A percentile compares a stretch with the other conserved stretches of the same genome.
phyloP scores from a whole-genome alignment of 768 basidiomycete genomes.

The Lactarius indigo region DNA sequence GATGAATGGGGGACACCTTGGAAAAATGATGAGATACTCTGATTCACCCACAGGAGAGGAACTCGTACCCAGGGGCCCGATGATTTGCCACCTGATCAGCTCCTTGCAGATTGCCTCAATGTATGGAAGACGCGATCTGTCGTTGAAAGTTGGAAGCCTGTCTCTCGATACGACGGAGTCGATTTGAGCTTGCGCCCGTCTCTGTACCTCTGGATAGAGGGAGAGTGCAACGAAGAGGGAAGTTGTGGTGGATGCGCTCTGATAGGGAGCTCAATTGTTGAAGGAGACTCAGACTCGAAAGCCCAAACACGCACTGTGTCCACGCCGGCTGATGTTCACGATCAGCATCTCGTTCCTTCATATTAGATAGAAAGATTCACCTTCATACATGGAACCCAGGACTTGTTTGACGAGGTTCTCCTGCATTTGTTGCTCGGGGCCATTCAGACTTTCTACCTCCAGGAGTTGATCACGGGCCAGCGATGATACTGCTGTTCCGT shows the following conservation, averaged over 20 bases:
- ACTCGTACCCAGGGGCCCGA: conserved; percentile 13
- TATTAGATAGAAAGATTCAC: background rate
- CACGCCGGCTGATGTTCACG: background rate
- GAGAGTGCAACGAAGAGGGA: conserved; percentile 31
- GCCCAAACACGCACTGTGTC: conserved; percentile 1
- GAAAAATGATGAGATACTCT: too few species aligned
- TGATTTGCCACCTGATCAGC: conserved; percentile 28
- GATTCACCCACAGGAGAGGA: too few species aligned
- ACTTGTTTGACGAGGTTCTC: background rate
- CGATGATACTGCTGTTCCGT: background rate
- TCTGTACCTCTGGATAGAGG: conserved; percentile 30
- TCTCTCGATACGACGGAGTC: conserved; percentile 28
- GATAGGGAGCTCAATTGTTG: background rate
- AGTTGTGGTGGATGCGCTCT: conserved; percentile 23
- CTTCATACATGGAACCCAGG: background rate
- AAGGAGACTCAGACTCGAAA: background rate
- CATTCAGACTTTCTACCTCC: background rate
- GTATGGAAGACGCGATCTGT: conserved; percentile 30
- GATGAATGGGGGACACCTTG: too few species aligned
- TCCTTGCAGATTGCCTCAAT: conserved; percentile 30
- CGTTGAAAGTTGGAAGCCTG: conserved; percentile 30
- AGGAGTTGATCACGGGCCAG: background rate
- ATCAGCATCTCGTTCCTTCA: too few species aligned
- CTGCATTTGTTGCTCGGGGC: background rate
- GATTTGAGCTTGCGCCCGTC: conserved; percentile 30